Conservation (phyloP, 2,329 filamentous ascomycete genomes). For the Xylaria sp. region DNA sequence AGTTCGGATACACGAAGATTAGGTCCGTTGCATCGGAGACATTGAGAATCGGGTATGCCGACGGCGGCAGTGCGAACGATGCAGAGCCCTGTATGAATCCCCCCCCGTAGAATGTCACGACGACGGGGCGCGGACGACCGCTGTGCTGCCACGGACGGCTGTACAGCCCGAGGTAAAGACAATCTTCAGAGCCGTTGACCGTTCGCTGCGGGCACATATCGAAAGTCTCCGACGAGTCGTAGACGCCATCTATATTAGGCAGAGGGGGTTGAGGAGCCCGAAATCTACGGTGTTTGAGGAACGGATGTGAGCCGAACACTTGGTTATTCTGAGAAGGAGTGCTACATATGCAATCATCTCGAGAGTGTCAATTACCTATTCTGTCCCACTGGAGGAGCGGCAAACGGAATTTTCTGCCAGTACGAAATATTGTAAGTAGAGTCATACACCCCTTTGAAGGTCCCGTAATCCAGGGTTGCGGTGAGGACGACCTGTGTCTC, state of each 20-base stretch:
- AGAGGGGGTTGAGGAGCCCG: constrained; percentile 63
- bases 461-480: constrained; percentile 54
- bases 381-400: constrained; percentile 60
- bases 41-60: constrained; percentile 63
- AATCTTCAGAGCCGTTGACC: constrained; percentile 64
- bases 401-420: constrained; percentile 66
- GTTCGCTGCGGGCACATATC: constrained; percentile 65
- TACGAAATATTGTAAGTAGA: constrained; percentile 61
- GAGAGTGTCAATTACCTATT: constrained; percentile 47
- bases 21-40: constrained; percentile 57
- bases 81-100: constrained; percentile 65
- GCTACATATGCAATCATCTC: not conserved
- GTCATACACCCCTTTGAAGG: constrained; percentile 59
- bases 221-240: constrained; percentile 60
- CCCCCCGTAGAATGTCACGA: constrained; percentile 66
- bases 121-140: constrained; percentile 58
- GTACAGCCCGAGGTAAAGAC: constrained; percentile 65
- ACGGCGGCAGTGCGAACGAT: constrained; percentile 59
- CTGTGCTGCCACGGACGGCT: constrained; percentile 55
- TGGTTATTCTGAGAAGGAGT: not conserved
- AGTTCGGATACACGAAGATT: constrained; percentile 53
- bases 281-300: constrained; percentile 54
- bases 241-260: constrained; percentile 53
- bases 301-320: not conserved
- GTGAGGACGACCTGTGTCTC: constrained; percentile 41